Evolutionary conservation across 768 basidiomycete species (phyloP), one percentile per base, ranked within the genome.

Genomic region (Saitozyma sp.): DNA sequence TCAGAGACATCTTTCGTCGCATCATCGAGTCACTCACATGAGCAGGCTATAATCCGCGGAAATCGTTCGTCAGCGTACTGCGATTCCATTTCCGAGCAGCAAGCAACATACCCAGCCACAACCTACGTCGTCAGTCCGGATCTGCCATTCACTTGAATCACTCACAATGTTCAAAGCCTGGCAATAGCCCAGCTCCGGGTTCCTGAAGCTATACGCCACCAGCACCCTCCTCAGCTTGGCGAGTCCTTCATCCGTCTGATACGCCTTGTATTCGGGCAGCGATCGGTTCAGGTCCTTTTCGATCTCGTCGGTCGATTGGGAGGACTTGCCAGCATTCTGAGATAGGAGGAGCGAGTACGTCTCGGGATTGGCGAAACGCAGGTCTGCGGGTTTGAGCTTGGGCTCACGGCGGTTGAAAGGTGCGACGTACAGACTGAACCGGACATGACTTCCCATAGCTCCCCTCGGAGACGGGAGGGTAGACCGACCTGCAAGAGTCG

Each of bases 91-190:
- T 13, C 20, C 19, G 50, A 61, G 40, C 20, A 37, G 20, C 20
- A 14, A 3, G 13, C 48, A 64, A 40, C 57, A 69, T 63, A 29
- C 29, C 74, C 93, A 37, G 95, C 94, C 0, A 90, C 90, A n/a
- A 75, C 74, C 69, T 70, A 52, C 1, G 6, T 45, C 43, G 29
- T 63, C 54, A 64, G 50, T 41, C 9, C 53, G 29, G 29, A 29
- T 29, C 29, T 29, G 29, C 29, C 29, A 5, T 29, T 29, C 5
- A 29, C 11, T 10, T 7, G 16, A 10, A 13, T 16, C n/a, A 68
- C 69, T 63, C 49, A 98, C 85, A 54, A 99, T 95, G 77, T 99
- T 99, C 91, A 99, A 92, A 7, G 95, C 96, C 88, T 98, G 94
- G 78, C 93, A 95, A 78, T 94, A 94, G 65, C 73, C 81, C 59